Evolutionary conservation across 116 monocot genomes (phyloP).

Genomic region (Papilionanthe hybrid): DNA sequence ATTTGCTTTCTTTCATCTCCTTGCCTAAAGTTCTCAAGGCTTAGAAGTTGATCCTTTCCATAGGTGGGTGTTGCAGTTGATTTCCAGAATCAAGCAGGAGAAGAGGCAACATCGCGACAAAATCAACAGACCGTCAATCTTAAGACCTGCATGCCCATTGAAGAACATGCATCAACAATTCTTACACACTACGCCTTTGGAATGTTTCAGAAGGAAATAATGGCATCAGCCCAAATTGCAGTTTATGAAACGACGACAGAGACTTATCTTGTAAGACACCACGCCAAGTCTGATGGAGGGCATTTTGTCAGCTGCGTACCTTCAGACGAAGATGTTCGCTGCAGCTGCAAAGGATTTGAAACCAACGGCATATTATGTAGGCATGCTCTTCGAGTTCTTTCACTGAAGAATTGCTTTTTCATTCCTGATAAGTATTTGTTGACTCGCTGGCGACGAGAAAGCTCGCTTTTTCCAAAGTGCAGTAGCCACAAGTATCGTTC

Average conservation of each 20-base stretch:
- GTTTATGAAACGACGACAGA: slow-evolving; percentile 51
- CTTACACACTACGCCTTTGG: slow-evolving; percentile 63
- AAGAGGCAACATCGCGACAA: slow-evolving; percentile 56
- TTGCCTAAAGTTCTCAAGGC: not conserved
- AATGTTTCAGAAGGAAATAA: slow-evolving; percentile 65
- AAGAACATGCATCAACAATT: slow-evolving; percentile 62
- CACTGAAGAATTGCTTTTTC: slow-evolving; percentile 56
- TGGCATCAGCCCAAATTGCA: slow-evolving; percentile 58
- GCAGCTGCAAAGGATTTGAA: slow-evolving; percentile 77
- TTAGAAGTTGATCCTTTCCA: not conserved
- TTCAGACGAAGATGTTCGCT: slow-evolving; percentile 45
- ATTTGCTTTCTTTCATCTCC: not conserved
- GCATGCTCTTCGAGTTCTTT: slow-evolving; percentile 62
- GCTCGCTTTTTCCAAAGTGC: slow-evolving; percentile 58
- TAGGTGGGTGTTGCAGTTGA: slow-evolving; percentile 69
- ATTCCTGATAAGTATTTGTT: slow-evolving; percentile 65
- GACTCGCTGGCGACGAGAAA: slow-evolving; percentile 60
- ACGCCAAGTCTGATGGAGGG: slow-evolving; percentile 41
- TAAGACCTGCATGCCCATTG: slow-evolving; percentile 75
- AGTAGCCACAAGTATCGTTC: slow-evolving; percentile 64
- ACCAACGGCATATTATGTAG: slow-evolving; percentile 61
- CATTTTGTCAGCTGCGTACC: slow-evolving; percentile 44
- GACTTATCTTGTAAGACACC: slow-evolving; percentile 56
- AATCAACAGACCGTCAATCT: slow-evolving; percentile 49
- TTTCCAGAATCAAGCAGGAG: slow-evolving; percentile 66